Conservation (phyloP, 345 rosid genomes). For the Melaleuca quinquenervia region DNA sequence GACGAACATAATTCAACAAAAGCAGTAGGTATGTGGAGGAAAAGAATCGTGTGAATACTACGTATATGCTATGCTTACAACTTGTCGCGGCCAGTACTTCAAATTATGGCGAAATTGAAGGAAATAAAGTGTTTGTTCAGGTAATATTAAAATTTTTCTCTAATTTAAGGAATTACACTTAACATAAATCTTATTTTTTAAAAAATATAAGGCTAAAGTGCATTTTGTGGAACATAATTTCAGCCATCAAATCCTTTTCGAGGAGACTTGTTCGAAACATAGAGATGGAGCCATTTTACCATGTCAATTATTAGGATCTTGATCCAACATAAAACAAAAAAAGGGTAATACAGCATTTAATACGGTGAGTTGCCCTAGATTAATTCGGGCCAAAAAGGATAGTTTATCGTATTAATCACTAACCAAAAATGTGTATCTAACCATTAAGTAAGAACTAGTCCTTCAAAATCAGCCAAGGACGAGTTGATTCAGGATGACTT, state of each 20-base stretch:
- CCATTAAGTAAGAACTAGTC: background rate
- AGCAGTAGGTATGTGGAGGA: background rate
- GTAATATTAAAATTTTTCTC: background rate
- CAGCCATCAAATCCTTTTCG: background rate
- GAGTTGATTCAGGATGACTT: background rate
- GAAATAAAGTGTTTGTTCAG: background rate
- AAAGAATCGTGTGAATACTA: accelerated
- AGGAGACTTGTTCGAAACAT: background rate
- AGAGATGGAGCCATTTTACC: background rate
- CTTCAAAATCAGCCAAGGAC: background rate
- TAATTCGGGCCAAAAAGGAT: background rate
- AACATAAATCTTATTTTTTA: background rate
- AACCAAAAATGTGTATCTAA: background rate
- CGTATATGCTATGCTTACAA: background rate
- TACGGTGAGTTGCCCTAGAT: background rate
- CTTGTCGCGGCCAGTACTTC: background rate
- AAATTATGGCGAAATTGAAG: background rate
- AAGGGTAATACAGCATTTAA: background rate
- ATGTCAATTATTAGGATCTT: background rate
- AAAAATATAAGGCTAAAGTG: background rate
- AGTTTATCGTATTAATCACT: background rate
- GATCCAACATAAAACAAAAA: background rate
- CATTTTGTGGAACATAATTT: background rate
- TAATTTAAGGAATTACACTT: background rate
- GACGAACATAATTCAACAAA: background rate